phyloP scores from a whole-genome alignment of 495 filamentous ascomycete species.

The Talaromyces proteolyticus region DNA sequence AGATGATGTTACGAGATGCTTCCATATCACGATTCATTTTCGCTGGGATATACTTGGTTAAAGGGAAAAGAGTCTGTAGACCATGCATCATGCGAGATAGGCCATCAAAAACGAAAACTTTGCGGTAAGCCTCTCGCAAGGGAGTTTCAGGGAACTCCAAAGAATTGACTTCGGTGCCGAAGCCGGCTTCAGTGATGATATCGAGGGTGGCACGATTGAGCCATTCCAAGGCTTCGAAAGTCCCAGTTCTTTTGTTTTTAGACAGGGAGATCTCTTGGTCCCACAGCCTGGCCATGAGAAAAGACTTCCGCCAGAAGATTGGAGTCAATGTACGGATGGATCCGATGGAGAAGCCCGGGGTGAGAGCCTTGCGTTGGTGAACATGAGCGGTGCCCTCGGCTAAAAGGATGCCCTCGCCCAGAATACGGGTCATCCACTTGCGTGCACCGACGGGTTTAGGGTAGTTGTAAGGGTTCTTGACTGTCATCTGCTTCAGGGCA shows the following conservation, averaged over 20 bases:
- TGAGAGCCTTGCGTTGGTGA: constrained; percentile 40
- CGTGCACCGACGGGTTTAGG: constrained; percentile 43
- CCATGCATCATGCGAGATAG: constrained; percentile 33
- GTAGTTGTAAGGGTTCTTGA: constrained; percentile 48
- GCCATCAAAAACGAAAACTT: constrained; percentile 38
- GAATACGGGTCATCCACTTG: constrained; percentile 43
- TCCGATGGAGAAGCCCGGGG: constrained; percentile 38
- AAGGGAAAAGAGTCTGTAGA: constrained; percentile 35
- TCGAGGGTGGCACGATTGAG: constrained; percentile 44
- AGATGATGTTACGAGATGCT: constrained; percentile 29
- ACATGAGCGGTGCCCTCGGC: constrained; percentile 38
- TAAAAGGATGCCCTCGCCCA: constrained; percentile 42
- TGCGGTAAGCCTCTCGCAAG: constrained; percentile 36
- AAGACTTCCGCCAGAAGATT: constrained; percentile 43
- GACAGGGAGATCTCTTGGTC: constrained; percentile 24
- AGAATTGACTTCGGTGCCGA: constrained; percentile 39
- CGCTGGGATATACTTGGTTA: constrained; percentile 31
- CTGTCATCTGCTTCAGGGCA: constrained; percentile 41
- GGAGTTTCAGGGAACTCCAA: constrained; percentile 32
- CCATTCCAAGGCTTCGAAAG: constrained; percentile 40
- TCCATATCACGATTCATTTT: constrained; percentile 43
- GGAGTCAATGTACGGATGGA: constrained; percentile 39
- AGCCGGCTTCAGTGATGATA: constrained; percentile 46
- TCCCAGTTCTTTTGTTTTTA: constrained; percentile 15
- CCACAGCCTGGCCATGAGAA: constrained; percentile 36